These are phyloP conservation scores for Malus sylvestris DNA, from an alignment of 306 rosid genomes.

Conservation along the genomic window DNA sequence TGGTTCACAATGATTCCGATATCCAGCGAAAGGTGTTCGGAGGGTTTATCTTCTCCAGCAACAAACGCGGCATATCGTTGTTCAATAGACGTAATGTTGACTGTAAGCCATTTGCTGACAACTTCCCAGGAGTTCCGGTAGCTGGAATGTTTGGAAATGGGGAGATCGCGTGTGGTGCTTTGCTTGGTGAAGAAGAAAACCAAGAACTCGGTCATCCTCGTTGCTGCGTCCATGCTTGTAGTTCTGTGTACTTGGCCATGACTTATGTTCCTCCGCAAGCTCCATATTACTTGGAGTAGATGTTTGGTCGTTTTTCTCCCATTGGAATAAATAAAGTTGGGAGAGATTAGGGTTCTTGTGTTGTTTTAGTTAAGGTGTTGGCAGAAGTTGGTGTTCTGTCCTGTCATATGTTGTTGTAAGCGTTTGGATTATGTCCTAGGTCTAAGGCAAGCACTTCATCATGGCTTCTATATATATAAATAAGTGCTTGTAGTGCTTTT, in stretches of 20 bases:
- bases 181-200: not conserved
- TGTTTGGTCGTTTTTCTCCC: not conserved
- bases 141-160: slow-evolving; percentile 25
- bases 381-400: not conserved
- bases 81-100: slow-evolving; percentile 13
- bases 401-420: not conserved
- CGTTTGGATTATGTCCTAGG: not conserved
- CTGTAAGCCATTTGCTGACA: not conserved
- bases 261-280: slow-evolving; percentile 9
- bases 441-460: not conserved
- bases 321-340: not conserved
- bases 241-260: slow-evolving; percentile 31
- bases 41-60: slow-evolving; percentile 25
- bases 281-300: not conserved
- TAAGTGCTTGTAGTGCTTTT: not conserved
- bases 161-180: slow-evolving; percentile 18
- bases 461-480: not conserved
- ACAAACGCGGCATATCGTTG: slow-evolving; percentile 12
- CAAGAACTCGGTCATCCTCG: not conserved
- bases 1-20: not conserved
- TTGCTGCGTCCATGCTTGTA: slow-evolving; percentile 18
- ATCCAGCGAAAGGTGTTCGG: slow-evolving; percentile 10
- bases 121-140: not conserved
- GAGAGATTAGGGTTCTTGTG: not conserved
- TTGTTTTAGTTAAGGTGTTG: not conserved